Evolutionary conservation across 352 stramenopile genomes (phyloP).

Genomic region (Globisporangium megalacanthum): DNA sequence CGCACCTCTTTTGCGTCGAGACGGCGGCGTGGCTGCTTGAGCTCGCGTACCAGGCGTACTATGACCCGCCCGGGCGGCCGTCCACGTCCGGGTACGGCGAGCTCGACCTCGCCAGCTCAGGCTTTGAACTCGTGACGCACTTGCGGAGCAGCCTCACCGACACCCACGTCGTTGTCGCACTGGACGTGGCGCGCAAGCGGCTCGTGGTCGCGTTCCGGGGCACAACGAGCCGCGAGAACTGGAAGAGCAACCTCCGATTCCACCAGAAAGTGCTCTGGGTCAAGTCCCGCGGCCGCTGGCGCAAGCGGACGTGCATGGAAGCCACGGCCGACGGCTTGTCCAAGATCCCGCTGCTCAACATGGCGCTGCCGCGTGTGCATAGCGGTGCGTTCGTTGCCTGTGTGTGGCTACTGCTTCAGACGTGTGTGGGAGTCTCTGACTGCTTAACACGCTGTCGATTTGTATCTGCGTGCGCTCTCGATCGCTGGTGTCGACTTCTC

Average conservation of each 20-base stretch:
- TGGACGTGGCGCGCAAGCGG: slow-evolving; percentile 43
- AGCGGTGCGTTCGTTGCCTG: slow-evolving; percentile 38
- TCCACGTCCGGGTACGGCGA: slow-evolving; percentile 77
- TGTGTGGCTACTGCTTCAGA: background rate
- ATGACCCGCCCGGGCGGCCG: slow-evolving; percentile 69
- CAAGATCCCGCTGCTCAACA: slow-evolving; percentile 80
- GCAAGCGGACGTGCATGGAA: slow-evolving; percentile 56
- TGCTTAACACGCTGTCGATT: background rate
- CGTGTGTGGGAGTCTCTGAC: background rate
- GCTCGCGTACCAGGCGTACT: slow-evolving; percentile 84
- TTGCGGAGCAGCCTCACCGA: slow-evolving; percentile 67
- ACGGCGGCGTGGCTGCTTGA: slow-evolving; percentile 78
- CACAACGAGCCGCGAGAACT: slow-evolving; percentile 84
- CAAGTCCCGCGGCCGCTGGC: slow-evolving; percentile 48
- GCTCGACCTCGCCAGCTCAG: slow-evolving; percentile 57
- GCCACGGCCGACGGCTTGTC: slow-evolving; percentile 51
- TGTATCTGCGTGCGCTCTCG: background rate
- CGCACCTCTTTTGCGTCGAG: slow-evolving; percentile 85
- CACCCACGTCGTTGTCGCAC: slow-evolving; percentile 67
- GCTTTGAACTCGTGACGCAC: slow-evolving; percentile 84
- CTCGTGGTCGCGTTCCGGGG: slow-evolving; percentile 84
- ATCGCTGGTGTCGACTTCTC: too few relatives aligned
- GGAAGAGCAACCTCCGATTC: slow-evolving; percentile 84
- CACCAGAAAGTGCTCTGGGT: slow-evolving; percentile 79
- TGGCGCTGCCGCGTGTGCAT: slow-evolving; percentile 79